Evolutionary conservation across 192 early-diverging fungal species (phyloP).

Genomic region (Coemansia sp.): DNA sequence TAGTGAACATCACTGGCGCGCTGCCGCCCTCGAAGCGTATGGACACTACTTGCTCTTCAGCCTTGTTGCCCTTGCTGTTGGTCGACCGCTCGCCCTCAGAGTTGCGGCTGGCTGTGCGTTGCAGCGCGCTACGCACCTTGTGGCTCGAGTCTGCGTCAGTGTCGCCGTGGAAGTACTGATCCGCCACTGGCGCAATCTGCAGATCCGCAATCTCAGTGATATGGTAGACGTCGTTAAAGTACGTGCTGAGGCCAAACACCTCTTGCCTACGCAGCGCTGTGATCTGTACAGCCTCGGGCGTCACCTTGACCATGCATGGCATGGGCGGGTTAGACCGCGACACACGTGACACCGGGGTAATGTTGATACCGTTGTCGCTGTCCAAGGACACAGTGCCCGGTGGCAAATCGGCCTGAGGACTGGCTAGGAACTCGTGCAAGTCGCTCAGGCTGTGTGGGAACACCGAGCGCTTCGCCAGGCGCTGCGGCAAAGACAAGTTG

Average conservation of each 20-base stretch:
- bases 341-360: conserved; percentile 69
- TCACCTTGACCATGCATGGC: conserved; percentile 82
- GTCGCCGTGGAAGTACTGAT: conserved; percentile 13
- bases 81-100: conserved; percentile 43
- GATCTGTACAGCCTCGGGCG: conserved; percentile 81
- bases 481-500: conserved; percentile 48
- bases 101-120: conserved; percentile 58
- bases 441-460: conserved; percentile 72
- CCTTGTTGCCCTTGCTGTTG: conserved; percentile 5
- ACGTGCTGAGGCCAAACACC: conserved; percentile 67
- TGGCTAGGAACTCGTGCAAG: conserved; percentile 72
- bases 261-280: conserved; percentile 74
- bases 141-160: conserved; percentile 10
- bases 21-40: conserved; percentile 76
- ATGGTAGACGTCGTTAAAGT: conserved; percentile 85
- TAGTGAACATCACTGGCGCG: conserved; percentile 67
- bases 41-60: conserved; percentile 68
- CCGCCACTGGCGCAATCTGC: conserved; percentile 29
- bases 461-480: conserved; percentile 65
- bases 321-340: conserved; percentile 65
- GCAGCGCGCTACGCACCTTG: conserved; percentile 31
- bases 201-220: conserved; percentile 81
- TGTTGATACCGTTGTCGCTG: conserved; percentile 64
- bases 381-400: conserved; percentile 77
- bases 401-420: conserved; percentile 74